Evolutionary conservation across 2,329 filamentous ascomycete species (phyloP).

Genomic region (Colletotrichum lini): DNA sequence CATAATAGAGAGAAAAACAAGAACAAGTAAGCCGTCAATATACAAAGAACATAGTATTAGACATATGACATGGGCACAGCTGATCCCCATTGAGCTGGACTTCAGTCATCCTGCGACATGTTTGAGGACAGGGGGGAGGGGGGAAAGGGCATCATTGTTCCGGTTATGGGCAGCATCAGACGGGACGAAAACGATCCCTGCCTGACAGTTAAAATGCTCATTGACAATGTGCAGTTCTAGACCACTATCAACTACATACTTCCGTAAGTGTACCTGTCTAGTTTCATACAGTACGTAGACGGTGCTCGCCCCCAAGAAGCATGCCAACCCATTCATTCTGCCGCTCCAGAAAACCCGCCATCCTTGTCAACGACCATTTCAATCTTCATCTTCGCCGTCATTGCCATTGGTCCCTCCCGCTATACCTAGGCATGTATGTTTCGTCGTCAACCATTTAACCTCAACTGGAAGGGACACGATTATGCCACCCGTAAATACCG

Average conservation of each 20-base stretch:
- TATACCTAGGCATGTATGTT: no score
- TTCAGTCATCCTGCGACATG: conserved; percentile 29
- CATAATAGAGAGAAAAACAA: no score
- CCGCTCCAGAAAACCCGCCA: no score
- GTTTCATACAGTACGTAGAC: not conserved
- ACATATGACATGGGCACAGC: not conserved
- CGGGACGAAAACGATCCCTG: conserved; percentile 14
- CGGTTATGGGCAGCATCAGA: not conserved
- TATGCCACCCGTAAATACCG: no score
- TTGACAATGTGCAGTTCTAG: not conserved
- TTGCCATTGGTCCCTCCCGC: no score
- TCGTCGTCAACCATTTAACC: no score
- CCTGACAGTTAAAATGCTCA: not conserved
- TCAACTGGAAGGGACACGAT: not conserved
- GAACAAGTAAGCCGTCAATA: no score
- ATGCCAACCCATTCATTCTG: no score
- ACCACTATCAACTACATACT: not conserved
- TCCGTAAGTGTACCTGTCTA: no score
- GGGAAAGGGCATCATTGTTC: conserved; percentile 1
- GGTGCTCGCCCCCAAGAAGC: no score
- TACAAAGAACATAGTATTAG: not conserved
- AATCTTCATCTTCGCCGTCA: no score
- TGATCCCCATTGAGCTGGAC: not conserved
- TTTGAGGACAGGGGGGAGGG: conserved; percentile 19
- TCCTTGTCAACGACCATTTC: no score